These are phyloP conservation scores for Aeminium ludgeri DNA, from an alignment of 495 filamentous ascomycete genomes.

Conservation along the genomic window DNA sequence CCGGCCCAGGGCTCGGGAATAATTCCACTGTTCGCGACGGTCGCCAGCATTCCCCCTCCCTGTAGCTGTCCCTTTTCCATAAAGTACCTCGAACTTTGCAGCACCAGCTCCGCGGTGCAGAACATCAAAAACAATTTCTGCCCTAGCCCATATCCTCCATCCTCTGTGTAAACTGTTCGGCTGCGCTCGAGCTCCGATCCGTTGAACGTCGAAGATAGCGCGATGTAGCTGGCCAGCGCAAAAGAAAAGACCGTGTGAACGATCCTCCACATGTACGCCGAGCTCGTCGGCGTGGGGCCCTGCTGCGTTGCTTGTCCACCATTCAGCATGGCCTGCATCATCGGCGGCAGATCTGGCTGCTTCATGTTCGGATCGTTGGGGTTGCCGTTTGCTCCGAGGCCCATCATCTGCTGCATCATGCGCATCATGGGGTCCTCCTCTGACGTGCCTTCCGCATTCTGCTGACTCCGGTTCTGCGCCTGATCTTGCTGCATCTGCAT, in stretches of 20 bases:
- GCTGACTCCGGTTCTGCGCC: conserved; percentile 14
- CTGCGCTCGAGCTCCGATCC: conserved; percentile 29
- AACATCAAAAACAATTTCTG: conserved; percentile 51
- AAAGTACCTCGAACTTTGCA: conserved; percentile 51
- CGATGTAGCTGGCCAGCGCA: conserved; percentile 52
- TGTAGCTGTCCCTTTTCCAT: conserved; percentile 36
- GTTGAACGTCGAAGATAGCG: conserved; percentile 41
- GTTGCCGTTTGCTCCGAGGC: conserved; percentile 26
- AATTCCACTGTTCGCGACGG: conserved; percentile 33
- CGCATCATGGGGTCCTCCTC: conserved; percentile 41
- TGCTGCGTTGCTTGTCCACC: conserved; percentile 15
- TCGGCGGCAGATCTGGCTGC: conserved; percentile 16
- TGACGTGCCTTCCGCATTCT: background rate
- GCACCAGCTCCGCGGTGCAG: conserved; percentile 58
- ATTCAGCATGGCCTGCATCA: conserved; percentile 7
- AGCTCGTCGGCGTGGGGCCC: conserved; percentile 28
- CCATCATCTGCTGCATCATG: conserved; percentile 44
- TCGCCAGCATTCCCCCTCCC: conserved; percentile 37
- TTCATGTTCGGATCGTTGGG: conserved; percentile 15
- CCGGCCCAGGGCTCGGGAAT: conserved; percentile 40
- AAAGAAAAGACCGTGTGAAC: conserved; percentile 62
- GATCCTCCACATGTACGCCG: conserved; percentile 52
- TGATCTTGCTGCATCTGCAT: conserved; percentile 17
- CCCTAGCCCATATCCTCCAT: conserved; percentile 15
- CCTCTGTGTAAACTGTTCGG: conserved; percentile 23